Base-by-base conservation (phyloP, 164 flowering plant species). In the grape (Vitis vinifera) region DNA sequence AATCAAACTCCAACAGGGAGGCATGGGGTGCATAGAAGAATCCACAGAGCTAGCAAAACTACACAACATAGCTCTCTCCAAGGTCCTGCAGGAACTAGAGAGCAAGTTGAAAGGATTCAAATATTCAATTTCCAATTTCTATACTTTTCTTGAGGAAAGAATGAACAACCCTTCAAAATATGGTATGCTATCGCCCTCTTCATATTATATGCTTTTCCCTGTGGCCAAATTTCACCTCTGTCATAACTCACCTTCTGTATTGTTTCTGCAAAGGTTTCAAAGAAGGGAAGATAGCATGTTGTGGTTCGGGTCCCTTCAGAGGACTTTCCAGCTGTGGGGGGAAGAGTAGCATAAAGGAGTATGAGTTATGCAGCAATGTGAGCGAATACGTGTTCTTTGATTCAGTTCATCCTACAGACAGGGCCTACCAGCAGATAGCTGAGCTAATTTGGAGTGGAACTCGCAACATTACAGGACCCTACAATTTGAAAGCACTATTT, bases 11-110 rank as follows among this genome's bases (percentile, higher is more conserved):
- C 23, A 17, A 15, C 59, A 7, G 8, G 64, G 30, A 37, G 44
- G 44, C 62, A 2, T 23, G 51, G 49, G 23, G 4, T 82, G 81
- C 62, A 6, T 47, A 0, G 50, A 73, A 8, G 75, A 63, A 13
- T 64, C 66, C 14, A 62, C 68, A n/a, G 48, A 15, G 3, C 17
- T 75, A 5, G 80, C 75, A 13, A 63, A 44, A 12, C 51, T 75
- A 17, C 83, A 82, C 79, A 82, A 80, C 65, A 51, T 9, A 17
- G 73, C 30, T 3, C 72, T 82, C 3, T 23, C 68, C 1, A 27
- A 59, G 10, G 31, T 51, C n/a, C 73, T 73, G 11, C 3, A 63
- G 37, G 55, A 55, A 10, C 10, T 80, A 9, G 53, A 63, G 37
- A 51, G 0, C 12, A 55, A 66, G 62, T 55, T 81, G 15, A 37